Conservation (phyloP, 2,329 filamentous ascomycete genomes). For the Penicillium nordicum region DNA sequence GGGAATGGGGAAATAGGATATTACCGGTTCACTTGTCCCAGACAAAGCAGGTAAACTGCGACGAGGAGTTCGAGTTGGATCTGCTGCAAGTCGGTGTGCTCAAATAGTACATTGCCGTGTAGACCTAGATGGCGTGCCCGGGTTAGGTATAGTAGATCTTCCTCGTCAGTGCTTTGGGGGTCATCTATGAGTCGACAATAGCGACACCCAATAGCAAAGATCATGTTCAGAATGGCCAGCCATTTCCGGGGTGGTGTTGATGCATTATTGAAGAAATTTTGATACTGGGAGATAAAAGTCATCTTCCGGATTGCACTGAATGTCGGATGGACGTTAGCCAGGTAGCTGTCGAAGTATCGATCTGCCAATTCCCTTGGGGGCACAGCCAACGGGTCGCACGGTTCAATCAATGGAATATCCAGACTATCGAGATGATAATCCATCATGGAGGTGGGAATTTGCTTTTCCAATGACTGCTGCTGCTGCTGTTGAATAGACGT, state of each 20-base stretch:
- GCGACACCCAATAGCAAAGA: conserved; percentile 45
- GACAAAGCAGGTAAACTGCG: conserved; percentile 39
- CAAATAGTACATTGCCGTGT: conserved; percentile 36
- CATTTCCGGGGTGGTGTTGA: conserved; percentile 34
- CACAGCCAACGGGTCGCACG: conserved; percentile 36
- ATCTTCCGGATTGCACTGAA: conserved; percentile 41
- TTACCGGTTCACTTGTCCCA: conserved; percentile 44
- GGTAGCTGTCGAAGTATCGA: conserved; percentile 38
- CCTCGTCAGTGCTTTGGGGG: conserved; percentile 24
- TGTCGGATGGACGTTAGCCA: conserved; percentile 38
- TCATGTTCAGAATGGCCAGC: conserved; percentile 46
- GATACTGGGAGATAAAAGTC: conserved; percentile 40
- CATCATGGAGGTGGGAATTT: conserved; percentile 26
- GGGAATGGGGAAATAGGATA: not conserved
- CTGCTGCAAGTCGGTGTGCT: conserved; percentile 43
- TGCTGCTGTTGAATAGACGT: not conserved
- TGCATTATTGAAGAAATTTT: conserved; percentile 27
- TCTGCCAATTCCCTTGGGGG: conserved; percentile 39
- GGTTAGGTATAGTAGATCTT: conserved; percentile 41
- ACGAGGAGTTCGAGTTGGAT: conserved; percentile 42
- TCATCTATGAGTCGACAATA: conserved; percentile 36
- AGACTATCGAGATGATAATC: conserved; percentile 43
- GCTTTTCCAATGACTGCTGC: conserved; percentile 2
- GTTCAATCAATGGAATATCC: conserved; percentile 32
- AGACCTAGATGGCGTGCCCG: conserved; percentile 39